Evolutionary conservation across 371 early-diverging fungal genomes (phyloP), one percentile per base, ranked within the genome.

Genomic region (Mucor indicus): DNA sequence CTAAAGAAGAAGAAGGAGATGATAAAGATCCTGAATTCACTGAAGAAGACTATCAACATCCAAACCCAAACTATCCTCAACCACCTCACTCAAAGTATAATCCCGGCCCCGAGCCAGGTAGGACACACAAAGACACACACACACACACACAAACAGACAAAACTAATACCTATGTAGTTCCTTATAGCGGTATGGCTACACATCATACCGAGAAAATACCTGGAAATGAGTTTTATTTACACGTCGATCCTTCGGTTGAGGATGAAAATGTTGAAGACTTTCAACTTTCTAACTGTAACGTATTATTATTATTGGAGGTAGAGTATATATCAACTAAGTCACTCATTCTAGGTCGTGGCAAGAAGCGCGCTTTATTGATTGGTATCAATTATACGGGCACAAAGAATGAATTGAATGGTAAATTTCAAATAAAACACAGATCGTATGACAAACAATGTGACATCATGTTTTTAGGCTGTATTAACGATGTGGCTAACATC

Each of bases 321-420:
- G n/a, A n/a, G n/a, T n/a, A n/a, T n/a, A n/a, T n/a, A n/a, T n/a
- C n/a, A n/a, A n/a, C n/a, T n/a, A n/a, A n/a, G n/a, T n/a, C n/a
- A n/a, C n/a, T n/a, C n/a, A n/a, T n/a, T n/a, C n/a, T 49, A 75
- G 76, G 72, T 42, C 57, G 55, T 25, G 88, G 91, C 23, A 74
- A 84, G 47, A 90, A 87, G 63, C 77, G 85, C 27, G 97, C 93
- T 1, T 75, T 96, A 40, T 73, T 96, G 29, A 81, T 96, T 45
- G 97, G 97, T 32, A 93, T 95, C 65, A 96, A 96, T 60, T 96
- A 96, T 66, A 75, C 77, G 27, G 81, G 84, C 16, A 81, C 91
- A 16, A 56, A 61, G 19, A 71, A 69, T 44, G 79, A 82, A 53
- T 79, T 94, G 35, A 57, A 70, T 43, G 89, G 86, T 73, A 64